Conservation (phyloP, 108 stramenopile genomes). For the Schizochytrium sp. region DNA sequence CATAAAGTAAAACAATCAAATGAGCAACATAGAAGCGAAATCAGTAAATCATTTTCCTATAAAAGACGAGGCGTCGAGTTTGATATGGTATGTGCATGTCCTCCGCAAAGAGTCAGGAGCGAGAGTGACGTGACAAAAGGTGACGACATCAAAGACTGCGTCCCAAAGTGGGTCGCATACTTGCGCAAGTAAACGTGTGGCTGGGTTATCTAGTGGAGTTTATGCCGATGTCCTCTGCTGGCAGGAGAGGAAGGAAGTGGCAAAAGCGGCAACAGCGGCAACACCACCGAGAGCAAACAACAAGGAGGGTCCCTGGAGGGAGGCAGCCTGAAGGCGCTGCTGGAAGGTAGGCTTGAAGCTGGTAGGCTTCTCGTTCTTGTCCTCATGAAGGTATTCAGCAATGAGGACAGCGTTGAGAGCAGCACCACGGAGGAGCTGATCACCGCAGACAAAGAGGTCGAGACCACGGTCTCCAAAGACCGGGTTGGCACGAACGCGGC, state of each 20-base stretch:
- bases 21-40: too few relatives aligned
- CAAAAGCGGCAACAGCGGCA: neutral
- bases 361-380: constrained; percentile 60
- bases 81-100: too few relatives aligned
- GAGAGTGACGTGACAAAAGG: too few relatives aligned
- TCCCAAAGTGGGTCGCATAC: too few relatives aligned
- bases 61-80: too few relatives aligned
- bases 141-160: too few relatives aligned
- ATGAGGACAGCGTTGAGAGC: constrained; percentile 96
- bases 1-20: too few relatives aligned
- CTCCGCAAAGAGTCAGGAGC: too few relatives aligned
- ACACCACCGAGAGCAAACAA: constrained; percentile 1
- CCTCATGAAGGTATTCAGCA: constrained; percentile 88
- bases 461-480: constrained; percentile 91
- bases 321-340: neutral
- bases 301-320: neutral
- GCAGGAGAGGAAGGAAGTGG: neutral
- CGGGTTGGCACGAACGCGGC: constrained; percentile 83
- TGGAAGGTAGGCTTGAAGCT: neutral
- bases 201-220: neutral
- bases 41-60: too few relatives aligned
- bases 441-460: constrained; percentile 96
- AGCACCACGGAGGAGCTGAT: constrained; percentile 96
- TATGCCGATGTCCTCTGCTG: neutral
- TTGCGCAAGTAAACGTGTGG: too few relatives aligned